A percentile compares a stretch with the other conserved stretches of the same genome.
Evolutionary conservation across 495 filamentous ascomycete species (phyloP).

Genomic region (Trichocladium antarcticum): DNA sequence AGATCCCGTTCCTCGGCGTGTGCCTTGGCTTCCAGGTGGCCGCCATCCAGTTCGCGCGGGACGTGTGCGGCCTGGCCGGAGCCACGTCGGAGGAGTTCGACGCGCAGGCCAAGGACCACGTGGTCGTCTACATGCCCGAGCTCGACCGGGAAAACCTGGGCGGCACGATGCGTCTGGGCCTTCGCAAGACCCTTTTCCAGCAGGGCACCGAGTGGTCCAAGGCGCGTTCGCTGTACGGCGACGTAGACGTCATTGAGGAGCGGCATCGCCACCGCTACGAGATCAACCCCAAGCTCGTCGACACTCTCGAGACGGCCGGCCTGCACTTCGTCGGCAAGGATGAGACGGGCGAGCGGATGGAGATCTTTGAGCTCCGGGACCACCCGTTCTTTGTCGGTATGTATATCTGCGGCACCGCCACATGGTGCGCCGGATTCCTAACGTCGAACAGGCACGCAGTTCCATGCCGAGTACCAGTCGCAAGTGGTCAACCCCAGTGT

Average conservation of each 20-base stretch:
- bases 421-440: neutral
- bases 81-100: constrained; percentile 61
- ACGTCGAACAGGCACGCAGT: constrained; percentile 9
- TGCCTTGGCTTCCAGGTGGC: constrained; percentile 94
- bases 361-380: constrained; percentile 77
- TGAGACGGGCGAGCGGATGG: constrained; percentile 74
- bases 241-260: constrained; percentile 45
- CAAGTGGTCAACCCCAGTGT: constrained; percentile 12
- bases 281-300: constrained; percentile 58
- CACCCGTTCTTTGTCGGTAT: constrained; percentile 77
- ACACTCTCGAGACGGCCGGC: constrained; percentile 45
- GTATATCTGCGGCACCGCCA: neutral
- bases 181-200: constrained; percentile 66
- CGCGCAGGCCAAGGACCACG: constrained; percentile 42
- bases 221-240: constrained; percentile 63
- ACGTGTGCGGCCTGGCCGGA: constrained; percentile 49
- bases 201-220: constrained; percentile 66
- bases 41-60: constrained; percentile 78
- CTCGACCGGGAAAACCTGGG: constrained; percentile 52
- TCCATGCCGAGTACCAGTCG: constrained; percentile 19
- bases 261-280: constrained; percentile 67
- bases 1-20: constrained; percentile 76
- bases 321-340: constrained; percentile 69
- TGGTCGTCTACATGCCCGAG: constrained; percentile 90
- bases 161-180: constrained; percentile 86